These are phyloP conservation scores for Tetrapisispora iriomotensis DNA, from an alignment of 805 yeast species.

Conservation along the genomic window DNA sequence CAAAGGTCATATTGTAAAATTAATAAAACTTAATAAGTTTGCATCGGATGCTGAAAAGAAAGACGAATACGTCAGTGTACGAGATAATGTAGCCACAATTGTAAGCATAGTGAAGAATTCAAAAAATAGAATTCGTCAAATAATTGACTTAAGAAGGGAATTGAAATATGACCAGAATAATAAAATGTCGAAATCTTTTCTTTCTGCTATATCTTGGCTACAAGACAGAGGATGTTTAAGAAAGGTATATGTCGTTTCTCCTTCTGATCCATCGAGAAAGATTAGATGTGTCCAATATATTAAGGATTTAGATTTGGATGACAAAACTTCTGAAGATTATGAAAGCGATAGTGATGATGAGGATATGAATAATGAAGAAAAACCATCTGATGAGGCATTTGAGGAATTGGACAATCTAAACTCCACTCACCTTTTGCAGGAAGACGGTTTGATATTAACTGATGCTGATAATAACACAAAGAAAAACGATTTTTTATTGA, in stretches of 20 bases:
- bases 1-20: conserved; percentile 44
- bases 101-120: conserved; percentile 45
- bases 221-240: conserved; percentile 38
- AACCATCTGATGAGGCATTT: conserved; percentile 17
- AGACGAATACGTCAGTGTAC: conserved; percentile 21
- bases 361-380: conserved; percentile 24
- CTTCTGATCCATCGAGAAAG: conserved; percentile 36
- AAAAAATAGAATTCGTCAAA: conserved; percentile 50
- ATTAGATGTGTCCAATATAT: conserved; percentile 38
- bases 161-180: conserved; percentile 39
- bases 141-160: conserved; percentile 52
- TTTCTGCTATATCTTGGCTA: conserved; percentile 38
- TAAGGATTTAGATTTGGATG: conserved; percentile 32
- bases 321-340: conserved; percentile 15
- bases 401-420: conserved; percentile 22
- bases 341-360: conserved; percentile 24
- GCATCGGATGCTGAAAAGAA: conserved; percentile 9
- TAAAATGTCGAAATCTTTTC: conserved; percentile 37
- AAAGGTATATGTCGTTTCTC: conserved; percentile 42
- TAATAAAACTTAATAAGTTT: conserved; percentile 43
- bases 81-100: conserved; percentile 28
- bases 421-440: conserved; percentile 22
- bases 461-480: conserved; percentile 9
- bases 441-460: conserved; percentile 18
- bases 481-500: conserved; percentile 25